phyloP scores from a whole-genome alignment of 164 flowering plant genomes.

The Euptelea pleiosperma region DNA sequence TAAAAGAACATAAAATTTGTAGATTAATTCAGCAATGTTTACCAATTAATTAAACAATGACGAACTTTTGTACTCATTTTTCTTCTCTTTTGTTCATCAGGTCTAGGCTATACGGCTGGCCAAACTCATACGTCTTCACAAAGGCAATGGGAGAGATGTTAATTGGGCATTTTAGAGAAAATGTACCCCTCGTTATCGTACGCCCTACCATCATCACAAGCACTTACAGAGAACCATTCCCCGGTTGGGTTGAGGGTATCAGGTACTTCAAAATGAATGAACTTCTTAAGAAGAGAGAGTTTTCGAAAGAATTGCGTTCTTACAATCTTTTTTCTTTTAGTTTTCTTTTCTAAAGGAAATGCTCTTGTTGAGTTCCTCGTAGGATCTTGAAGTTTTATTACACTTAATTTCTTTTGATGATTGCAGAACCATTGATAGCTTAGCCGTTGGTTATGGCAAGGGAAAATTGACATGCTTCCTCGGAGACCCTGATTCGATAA shows the following conservation, averaged over 20 bases:
- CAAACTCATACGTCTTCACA: constrained; percentile 40
- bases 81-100: constrained; percentile 18
- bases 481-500: constrained; percentile 30
- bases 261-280: constrained; percentile 28
- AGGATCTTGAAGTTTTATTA: too few relatives aligned
- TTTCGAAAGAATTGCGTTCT: too few relatives aligned
- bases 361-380: too few relatives aligned
- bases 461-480: too few relatives aligned
- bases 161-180: constrained; percentile 16
- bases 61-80: too few relatives aligned
- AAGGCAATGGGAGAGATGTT: constrained; percentile 41
- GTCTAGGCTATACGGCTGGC: constrained; percentile 39
- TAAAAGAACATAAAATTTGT: too few relatives aligned
- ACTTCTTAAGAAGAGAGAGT: too few relatives aligned
- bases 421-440: constrained; percentile 59
- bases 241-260: constrained; percentile 40
- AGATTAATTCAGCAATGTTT: too few relatives aligned
- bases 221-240: constrained; percentile 33
- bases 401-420: background rate
- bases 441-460: constrained; percentile 58
- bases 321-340: background rate
- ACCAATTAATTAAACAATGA: too few relatives aligned
- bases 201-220: constrained; percentile 34
- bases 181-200: constrained; percentile 28
- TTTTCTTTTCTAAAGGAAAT: too few relatives aligned